phyloP scores from a whole-genome alignment of 169 alveolate species.

The Eimeria sp. region DNA sequence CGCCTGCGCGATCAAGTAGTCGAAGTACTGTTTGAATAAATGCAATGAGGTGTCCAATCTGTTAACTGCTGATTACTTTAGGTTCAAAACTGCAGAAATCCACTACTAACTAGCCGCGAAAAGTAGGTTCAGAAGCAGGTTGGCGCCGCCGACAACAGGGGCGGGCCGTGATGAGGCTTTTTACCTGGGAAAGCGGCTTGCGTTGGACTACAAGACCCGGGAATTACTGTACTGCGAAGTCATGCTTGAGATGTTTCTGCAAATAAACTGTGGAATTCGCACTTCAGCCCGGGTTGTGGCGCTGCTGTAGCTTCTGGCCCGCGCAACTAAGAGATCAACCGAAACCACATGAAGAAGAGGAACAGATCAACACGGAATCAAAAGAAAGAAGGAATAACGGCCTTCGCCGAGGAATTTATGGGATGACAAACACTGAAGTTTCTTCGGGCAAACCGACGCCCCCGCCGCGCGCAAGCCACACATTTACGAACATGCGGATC shows the following conservation, averaged over 20 bases:
- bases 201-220: neutral
- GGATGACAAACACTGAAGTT: neutral
- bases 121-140: neutral
- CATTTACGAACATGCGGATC: neutral
- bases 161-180: neutral
- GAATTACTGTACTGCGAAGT: neutral
- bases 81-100: neutral
- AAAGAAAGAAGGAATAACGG: neutral
- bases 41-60: neutral
- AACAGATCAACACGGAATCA: neutral
- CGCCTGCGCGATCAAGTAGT: neutral
- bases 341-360: neutral
- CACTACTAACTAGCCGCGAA: neutral
- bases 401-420: neutral
- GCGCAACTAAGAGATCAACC: neutral
- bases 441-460: neutral
- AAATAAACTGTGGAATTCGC: neutral
- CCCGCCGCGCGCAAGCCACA: conserved; percentile 45
- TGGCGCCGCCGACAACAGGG: conserved; percentile 33
- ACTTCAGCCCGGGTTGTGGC: neutral
- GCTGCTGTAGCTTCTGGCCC: neutral
- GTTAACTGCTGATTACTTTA: no score
- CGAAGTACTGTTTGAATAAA: neutral
- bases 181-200: neutral
- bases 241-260: neutral